Evolutionary conservation across 257 asterid genomes (phyloP).

Genomic region (Echium plantagineum): DNA sequence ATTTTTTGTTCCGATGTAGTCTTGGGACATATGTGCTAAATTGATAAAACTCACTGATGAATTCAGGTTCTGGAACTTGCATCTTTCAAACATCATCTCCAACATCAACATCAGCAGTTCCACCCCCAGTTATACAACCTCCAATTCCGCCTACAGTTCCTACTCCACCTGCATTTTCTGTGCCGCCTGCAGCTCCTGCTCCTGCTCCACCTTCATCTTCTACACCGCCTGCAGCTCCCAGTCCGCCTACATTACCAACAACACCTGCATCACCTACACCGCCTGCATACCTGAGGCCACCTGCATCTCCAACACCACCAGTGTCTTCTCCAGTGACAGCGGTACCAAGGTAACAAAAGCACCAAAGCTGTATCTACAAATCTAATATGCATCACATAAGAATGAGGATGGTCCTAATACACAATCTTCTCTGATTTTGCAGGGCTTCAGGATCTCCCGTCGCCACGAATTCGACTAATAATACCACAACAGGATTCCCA

Average conservation of each 20-base stretch:
- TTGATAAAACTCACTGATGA: conserved; percentile 5
- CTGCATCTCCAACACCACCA: conserved; percentile 25
- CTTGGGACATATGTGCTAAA: background rate
- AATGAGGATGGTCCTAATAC: background rate
- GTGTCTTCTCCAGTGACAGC: conserved; percentile 11
- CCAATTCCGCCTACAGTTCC: too few relatives aligned
- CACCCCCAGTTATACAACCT: too few relatives aligned
- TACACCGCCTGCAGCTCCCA: too few relatives aligned
- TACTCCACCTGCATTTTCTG: too few relatives aligned
- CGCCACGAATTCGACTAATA: conserved; percentile 27
- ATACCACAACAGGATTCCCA: conserved; percentile 25
- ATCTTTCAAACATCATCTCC: conserved; percentile 22
- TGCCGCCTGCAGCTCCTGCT: too few relatives aligned
- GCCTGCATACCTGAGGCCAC: background rate
- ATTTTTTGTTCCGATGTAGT: background rate
- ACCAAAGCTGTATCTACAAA: too few relatives aligned
- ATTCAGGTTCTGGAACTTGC: conserved; percentile 72
- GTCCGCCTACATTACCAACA: too few relatives aligned
- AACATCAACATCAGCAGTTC: too few relatives aligned
- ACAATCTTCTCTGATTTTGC: conserved; percentile 12
- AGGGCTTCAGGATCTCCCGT: conserved; percentile 42
- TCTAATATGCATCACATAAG: too few relatives aligned
- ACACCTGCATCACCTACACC: conserved; percentile 18
- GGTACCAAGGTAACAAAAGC: conserved; percentile 21
- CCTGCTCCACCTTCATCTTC: too few relatives aligned